phyloP scores from a whole-genome alignment of 345 rosid genomes.

The Camelina neglecta region DNA sequence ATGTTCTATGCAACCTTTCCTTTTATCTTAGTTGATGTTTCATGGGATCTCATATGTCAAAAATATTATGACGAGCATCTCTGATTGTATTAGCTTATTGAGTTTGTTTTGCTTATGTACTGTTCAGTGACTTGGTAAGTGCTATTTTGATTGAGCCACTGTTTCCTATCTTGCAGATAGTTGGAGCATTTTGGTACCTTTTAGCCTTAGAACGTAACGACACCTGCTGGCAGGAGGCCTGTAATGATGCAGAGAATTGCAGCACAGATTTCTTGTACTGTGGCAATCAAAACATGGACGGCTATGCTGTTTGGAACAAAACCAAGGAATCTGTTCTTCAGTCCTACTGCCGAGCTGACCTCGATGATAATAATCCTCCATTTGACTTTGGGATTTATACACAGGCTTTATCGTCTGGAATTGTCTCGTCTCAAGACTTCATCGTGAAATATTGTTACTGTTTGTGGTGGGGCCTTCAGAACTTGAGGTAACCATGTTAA shows the following conservation, averaged over 20 bases:
- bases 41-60: neutral
- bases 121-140: conserved; percentile 5
- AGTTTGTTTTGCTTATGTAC: neutral
- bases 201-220: conserved; percentile 81
- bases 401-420: conserved; percentile 65
- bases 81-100: conserved; percentile 2
- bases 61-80: neutral
- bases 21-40: neutral
- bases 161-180: conserved; percentile 60
- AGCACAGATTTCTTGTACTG: conserved; percentile 64
- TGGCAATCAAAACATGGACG: conserved; percentile 58
- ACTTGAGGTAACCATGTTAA: conserved; percentile 62
- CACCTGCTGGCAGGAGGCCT: conserved; percentile 73
- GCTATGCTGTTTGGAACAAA: conserved; percentile 55
- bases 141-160: conserved; percentile 15
- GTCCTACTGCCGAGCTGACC: conserved; percentile 46
- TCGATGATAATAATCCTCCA: conserved; percentile 47
- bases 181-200: conserved; percentile 93
- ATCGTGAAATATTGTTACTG: conserved; percentile 75
- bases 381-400: conserved; percentile 82
- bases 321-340: conserved; percentile 45
- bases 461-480: conserved; percentile 98
- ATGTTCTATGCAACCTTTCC: neutral
- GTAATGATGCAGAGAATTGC: conserved; percentile 46
- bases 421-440: conserved; percentile 71